These are phyloP conservation scores for Solanum medicagineum DNA, from an alignment of 257 asterid species.

Conservation along the genomic window DNA sequence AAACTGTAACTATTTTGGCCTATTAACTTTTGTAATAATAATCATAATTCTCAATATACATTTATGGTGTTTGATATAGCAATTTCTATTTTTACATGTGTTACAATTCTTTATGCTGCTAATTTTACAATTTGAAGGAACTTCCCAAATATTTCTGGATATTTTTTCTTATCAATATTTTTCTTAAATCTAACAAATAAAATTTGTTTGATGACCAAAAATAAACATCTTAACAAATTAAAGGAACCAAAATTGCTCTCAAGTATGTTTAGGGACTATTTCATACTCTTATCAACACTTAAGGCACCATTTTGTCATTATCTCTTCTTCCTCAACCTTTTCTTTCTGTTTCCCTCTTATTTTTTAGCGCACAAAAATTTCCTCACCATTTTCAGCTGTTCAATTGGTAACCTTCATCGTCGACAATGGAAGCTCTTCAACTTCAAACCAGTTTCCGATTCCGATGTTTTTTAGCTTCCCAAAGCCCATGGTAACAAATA, in stretches of 20 bases:
- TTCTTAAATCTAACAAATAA: too few relatives aligned
- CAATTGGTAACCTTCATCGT: not conserved
- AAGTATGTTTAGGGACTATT: not conserved
- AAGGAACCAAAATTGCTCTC: not conserved
- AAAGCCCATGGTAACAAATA: slow-evolving; percentile 9
- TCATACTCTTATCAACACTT: not conserved
- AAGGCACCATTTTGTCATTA: not conserved
- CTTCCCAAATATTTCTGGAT: too few relatives aligned
- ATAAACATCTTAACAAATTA: not conserved
- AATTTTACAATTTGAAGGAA: too few relatives aligned
- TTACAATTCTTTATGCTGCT: too few relatives aligned
- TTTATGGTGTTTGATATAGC: too few relatives aligned
- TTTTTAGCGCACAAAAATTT: not conserved
- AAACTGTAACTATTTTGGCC: too few relatives aligned
- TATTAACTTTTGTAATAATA: too few relatives aligned
- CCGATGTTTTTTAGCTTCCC: slow-evolving; percentile 1
- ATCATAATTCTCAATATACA: too few relatives aligned
- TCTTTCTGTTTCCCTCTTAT: not conserved
- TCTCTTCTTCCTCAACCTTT: not conserved
- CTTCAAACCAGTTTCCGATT: slow-evolving; percentile 12
- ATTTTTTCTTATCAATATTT: too few relatives aligned
- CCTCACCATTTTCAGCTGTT: not conserved
- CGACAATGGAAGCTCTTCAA: slow-evolving; percentile 35
- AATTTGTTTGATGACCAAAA: not conserved
- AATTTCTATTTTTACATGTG: too few relatives aligned